Percentiles rank a stretch among this genome's conserved stretches.
phyloP scores from a whole-genome alignment of 768 basidiomycete genomes.

The Piloderma croceum region DNA sequence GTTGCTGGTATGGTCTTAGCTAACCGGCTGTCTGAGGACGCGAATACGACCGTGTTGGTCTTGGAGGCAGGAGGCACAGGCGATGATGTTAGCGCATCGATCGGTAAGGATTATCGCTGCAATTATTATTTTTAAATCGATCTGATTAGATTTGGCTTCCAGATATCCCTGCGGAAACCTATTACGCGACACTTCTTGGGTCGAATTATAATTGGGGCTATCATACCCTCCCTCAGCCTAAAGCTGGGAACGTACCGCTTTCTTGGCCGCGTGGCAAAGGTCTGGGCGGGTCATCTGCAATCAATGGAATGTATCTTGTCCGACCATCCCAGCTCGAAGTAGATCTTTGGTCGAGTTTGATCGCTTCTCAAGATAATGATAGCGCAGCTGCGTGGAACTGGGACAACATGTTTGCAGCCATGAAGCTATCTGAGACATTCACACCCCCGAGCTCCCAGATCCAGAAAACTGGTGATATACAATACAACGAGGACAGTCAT shows the following conservation, averaged over 20 bases:
- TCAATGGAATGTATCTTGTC: constrained; percentile 66
- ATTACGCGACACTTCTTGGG: constrained; percentile 44
- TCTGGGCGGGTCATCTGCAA: constrained; percentile 62
- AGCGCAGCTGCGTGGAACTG: constrained; percentile 39
- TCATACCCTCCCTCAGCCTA: constrained; percentile 42
- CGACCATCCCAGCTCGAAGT: constrained; percentile 46
- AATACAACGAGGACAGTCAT: constrained; percentile 39
- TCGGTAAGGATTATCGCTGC: constrained; percentile 28
- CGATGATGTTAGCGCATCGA: constrained; percentile 28
- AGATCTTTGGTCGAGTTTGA: constrained; percentile 41
- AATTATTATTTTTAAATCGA: background rate
- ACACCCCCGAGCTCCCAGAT: constrained; percentile 42
- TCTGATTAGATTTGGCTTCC: background rate
- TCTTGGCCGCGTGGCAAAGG: constrained; percentile 63
- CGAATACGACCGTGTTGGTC: constrained; percentile 31
- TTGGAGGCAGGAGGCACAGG: constrained; percentile 42
- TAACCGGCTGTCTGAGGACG: constrained; percentile 31
- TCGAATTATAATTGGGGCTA: constrained; percentile 53
- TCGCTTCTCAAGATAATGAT: constrained; percentile 28
- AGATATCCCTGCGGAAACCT: constrained; percentile 50
- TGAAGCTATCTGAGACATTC: constrained; percentile 53
- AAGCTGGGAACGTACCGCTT: constrained; percentile 37
- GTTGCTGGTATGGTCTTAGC: constrained; percentile 34
- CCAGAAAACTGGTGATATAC: constrained; percentile 37
- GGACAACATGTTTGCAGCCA: constrained; percentile 38